Evolutionary conservation across 2,329 filamentous ascomycete species (phyloP).

Genomic region (Clonostachys rhizophaga): DNA sequence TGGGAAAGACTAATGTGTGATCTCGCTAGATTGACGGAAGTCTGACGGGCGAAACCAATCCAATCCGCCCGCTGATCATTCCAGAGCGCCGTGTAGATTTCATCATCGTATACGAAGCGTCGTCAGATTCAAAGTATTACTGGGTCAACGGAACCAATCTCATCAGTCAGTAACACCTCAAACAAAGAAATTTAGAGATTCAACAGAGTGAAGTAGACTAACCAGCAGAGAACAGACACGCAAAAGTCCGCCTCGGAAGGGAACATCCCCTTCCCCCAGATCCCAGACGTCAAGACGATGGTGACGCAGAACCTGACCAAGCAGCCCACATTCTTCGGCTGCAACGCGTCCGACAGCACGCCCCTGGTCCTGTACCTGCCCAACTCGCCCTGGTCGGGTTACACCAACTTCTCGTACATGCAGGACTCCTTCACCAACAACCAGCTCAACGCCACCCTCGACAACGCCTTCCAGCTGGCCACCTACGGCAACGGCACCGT

Average conservation of each 20-base stretch:
- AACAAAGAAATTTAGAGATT: neutral
- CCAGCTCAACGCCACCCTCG: constrained; percentile 13
- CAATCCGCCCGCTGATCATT: constrained; percentile 17
- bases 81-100: constrained; percentile 16
- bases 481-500: constrained; percentile 74
- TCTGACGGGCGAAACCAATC: constrained; percentile 19
- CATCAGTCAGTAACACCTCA: constrained; percentile 7
- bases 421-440: constrained; percentile 13
- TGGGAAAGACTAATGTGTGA: neutral
- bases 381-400: constrained; percentile 18
- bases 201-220: neutral
- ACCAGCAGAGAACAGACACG: constrained; percentile 6
- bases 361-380: constrained; percentile 19
- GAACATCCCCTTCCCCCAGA: constrained; percentile 16
- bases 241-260: constrained; percentile 11
- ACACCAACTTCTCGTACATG: constrained; percentile 15
- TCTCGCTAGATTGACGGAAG: constrained; percentile 17
- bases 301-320: constrained; percentile 13
- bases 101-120: constrained; percentile 23
- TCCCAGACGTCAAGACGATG: constrained; percentile 16
- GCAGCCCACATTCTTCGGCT: constrained; percentile 20
- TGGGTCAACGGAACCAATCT: constrained; percentile 20
- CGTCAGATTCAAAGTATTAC: constrained; percentile 11
- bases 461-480: constrained; percentile 73
- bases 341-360: constrained; percentile 9